Percentiles rank a stretch among this genome's conserved stretches.
These are phyloP conservation scores for Trametes versicolor DNA, from an alignment of 1,284 basidiomycete genomes.

Conservation along the genomic window DNA sequence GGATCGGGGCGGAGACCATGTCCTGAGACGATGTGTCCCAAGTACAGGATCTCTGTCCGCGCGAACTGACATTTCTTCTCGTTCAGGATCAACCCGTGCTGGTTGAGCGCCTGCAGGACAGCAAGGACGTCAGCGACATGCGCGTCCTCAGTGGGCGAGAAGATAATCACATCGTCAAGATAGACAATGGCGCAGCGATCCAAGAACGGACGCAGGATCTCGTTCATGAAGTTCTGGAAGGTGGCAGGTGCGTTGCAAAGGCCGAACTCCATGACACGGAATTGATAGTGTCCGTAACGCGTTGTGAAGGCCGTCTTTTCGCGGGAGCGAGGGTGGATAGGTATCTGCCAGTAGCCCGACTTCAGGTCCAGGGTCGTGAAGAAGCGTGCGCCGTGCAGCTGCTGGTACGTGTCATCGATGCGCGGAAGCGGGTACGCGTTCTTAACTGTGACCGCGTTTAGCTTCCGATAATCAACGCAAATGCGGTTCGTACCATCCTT, in stretches of 20 bases:
- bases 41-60: not conserved
- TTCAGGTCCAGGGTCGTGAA: not conserved
- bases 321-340: not conserved
- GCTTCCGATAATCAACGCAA: not conserved
- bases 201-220: not conserved
- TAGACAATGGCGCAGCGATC: not conserved
- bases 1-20: not conserved
- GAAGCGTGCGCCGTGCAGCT: not conserved
- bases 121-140: not conserved
- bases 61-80: conserved; percentile 2
- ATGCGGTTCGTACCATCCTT: not conserved
- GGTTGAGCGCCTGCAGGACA: not conserved
- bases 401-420: not conserved
- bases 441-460: not conserved
- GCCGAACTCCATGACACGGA: not conserved
- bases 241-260: no score
- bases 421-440: not conserved
- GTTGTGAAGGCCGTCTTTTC: not conserved
- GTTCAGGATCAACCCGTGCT: not conserved
- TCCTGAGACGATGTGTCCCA: not conserved
- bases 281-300: not conserved
- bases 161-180: conserved; percentile 2
- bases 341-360: not conserved
- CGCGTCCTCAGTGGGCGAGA: not conserved
- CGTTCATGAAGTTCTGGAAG: conserved; percentile 2